Percentiles rank a stretch among this genome's conserved stretches.
Conservation (phyloP, 352 stramenopile species). For the Pythium dissotocum region DNA sequence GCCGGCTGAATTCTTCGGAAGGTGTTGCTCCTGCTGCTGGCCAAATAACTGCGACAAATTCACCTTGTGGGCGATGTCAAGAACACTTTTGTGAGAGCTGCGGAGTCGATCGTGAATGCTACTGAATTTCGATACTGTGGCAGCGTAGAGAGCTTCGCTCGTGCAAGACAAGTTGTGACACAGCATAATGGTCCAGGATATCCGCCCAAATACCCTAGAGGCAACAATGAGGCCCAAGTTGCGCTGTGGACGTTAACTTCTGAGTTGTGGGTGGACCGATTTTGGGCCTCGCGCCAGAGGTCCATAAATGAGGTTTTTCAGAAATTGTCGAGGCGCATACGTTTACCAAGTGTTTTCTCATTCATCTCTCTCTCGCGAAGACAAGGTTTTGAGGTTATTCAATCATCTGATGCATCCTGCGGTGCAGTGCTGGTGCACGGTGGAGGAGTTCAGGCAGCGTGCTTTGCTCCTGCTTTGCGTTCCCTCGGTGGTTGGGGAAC, state of each 20-base stretch:
- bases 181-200: background rate
- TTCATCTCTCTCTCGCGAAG: background rate
- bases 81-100: no score
- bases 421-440: constrained; percentile 12
- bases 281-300: background rate
- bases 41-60: no score
- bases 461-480: constrained; percentile 13
- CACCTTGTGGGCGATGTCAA: no score
- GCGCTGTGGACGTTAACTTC: background rate
- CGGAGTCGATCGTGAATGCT: no score
- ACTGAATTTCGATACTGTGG: no score
- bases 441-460: constrained; percentile 21
- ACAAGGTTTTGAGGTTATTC: constrained; percentile 28
- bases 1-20: background rate
- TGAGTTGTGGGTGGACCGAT: background rate
- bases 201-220: no score
- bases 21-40: no score
- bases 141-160: no score
- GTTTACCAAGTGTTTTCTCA: background rate
- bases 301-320: constrained; percentile 7
- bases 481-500: constrained; percentile 25
- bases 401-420: background rate
- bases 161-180: background rate
- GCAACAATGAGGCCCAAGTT: no score
- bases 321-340: background rate